These are phyloP conservation scores for Populus deltoides DNA, from an alignment of 345 rosid genomes.

Conservation along the genomic window DNA sequence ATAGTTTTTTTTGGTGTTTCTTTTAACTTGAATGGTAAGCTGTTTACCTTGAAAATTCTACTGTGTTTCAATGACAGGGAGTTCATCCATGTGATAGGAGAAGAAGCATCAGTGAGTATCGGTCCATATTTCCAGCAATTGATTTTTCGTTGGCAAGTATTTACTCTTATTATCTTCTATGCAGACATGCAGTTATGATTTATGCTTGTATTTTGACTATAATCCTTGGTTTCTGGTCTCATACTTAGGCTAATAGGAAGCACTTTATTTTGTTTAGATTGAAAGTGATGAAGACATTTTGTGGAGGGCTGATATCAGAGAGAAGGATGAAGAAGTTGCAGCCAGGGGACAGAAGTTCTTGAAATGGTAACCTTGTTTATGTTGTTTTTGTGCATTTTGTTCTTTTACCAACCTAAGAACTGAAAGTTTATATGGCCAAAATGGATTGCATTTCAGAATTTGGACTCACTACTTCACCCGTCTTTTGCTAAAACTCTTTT, in stretches of 20 bases:
- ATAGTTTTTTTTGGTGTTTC: too few relatives aligned
- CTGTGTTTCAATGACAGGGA: constrained; percentile 41
- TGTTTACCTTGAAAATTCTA: constrained; percentile 4
- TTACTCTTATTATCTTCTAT: background rate
- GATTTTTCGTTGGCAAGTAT: constrained; percentile 75
- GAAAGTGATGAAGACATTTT: constrained; percentile 49
- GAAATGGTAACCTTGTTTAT: constrained; percentile 48
- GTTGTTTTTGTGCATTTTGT: background rate
- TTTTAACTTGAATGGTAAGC: background rate
- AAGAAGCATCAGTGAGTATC: constrained; percentile 55
- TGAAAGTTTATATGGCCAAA: background rate
- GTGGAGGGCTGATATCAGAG: constrained; percentile 60
- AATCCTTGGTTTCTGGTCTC: background rate
- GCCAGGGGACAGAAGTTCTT: constrained; percentile 66
- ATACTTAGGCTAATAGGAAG: background rate
- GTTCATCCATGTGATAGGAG: constrained; percentile 85
- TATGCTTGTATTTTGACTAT: background rate
- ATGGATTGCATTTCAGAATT: background rate
- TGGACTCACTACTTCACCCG: too few relatives aligned
- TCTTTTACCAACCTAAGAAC: background rate
- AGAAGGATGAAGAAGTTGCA: constrained; percentile 56
- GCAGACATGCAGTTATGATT: background rate
- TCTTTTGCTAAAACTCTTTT: background rate
- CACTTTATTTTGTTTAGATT: constrained; percentile 38
- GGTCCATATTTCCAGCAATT: constrained; percentile 61